Base-by-base conservation (phyloP, 257 asterid species). In the Avicennia marina region DNA sequence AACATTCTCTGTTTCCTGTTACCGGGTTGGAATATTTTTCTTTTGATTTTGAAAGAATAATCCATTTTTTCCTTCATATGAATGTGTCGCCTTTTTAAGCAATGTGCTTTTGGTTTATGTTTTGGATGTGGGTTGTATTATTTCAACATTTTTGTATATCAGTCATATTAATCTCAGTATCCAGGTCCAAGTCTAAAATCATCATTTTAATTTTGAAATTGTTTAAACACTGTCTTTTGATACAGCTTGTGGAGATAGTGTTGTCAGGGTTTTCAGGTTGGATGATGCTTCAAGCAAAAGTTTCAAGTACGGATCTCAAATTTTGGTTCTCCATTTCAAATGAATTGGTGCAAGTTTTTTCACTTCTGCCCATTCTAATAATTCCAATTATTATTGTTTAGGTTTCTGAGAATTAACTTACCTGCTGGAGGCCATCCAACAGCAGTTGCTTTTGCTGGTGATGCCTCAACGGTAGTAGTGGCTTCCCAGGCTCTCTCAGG, bases 241-340 rank as follows among this genome's bases (percentile, higher is more conserved):
- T 51, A 55, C 95, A 88, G 99, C 95, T 66, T 93, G 97, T 55
- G 93, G 83, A 56, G 99, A 93, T 63, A 94, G 95, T 21, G 72
- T 81, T 73, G 75, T 88, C 63, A 78, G 98, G 89, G 79, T 91
- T 65, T 91, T 91, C 89, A 84, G 69, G 77, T 67, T 91, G 94
- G 98, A 91, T 58, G 97, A 93, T 65, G 97, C 78, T 41, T 62
- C 91, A 53, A 84, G 91, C 80, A 93, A 86, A 84, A 93, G 99
- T 72, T 93, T 93, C 78, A 93, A 93, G 99, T 93, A 93, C 51
- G 73, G 13, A 47, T 72, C 72, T 58, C 71, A 41, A 39, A 66
- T 32, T 45, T 51, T 42, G 9, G 20, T 16, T 70, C 49, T 47
- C 65, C 56, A 36, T 45, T 24, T 54, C 49, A 18, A 11, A 36